Conservation (phyloP, 2,329 filamentous ascomycete species). For the Parafenestella ontariensis region DNA sequence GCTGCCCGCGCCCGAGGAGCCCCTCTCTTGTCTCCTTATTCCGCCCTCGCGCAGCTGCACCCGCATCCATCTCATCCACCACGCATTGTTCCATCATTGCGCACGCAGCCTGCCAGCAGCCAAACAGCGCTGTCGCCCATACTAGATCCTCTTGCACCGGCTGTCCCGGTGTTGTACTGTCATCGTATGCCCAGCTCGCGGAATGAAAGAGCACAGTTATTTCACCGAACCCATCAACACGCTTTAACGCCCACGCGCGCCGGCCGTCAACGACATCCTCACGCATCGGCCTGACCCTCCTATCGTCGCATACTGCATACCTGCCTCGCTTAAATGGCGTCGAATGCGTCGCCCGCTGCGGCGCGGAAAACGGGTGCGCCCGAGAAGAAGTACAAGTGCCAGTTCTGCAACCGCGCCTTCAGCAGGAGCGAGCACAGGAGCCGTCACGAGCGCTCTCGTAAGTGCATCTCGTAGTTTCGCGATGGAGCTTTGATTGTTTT, state of each 20-base stretch:
- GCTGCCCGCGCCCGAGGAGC: constrained; percentile 12
- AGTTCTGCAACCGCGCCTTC: constrained; percentile 97
- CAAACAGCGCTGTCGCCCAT: constrained; percentile 13
- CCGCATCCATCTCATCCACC: constrained; percentile 25
- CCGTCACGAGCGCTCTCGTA: constrained; percentile 97
- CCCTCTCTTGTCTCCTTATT: constrained; percentile 22
- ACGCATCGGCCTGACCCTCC: constrained; percentile 21
- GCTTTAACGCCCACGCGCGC: constrained; percentile 48
- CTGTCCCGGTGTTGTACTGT: constrained; percentile 31
- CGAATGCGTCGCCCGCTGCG: constrained; percentile 70
- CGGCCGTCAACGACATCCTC: constrained; percentile 36
- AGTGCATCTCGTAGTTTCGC: constrained; percentile 56
- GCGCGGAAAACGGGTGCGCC: constrained; percentile 78
- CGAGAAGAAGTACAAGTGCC: constrained; percentile 99
- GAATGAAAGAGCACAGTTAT: constrained; percentile 39
- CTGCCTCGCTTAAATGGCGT: constrained; percentile 69
- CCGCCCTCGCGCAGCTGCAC: constrained; percentile 21
- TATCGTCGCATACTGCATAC: constrained; percentile 1
- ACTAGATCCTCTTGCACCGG: constrained; percentile 20
- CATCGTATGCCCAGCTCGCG: constrained; percentile 31
- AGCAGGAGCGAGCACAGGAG: constrained; percentile 97
- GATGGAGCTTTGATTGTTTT: constrained; percentile 34
- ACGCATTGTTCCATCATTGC: constrained; percentile 40
- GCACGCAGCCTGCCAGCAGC: constrained; percentile 12
- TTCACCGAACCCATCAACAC: constrained; percentile 36